Evolutionary conservation across 202 grass and related monocot species (phyloP).

Genomic region (Zizania palustris): DNA sequence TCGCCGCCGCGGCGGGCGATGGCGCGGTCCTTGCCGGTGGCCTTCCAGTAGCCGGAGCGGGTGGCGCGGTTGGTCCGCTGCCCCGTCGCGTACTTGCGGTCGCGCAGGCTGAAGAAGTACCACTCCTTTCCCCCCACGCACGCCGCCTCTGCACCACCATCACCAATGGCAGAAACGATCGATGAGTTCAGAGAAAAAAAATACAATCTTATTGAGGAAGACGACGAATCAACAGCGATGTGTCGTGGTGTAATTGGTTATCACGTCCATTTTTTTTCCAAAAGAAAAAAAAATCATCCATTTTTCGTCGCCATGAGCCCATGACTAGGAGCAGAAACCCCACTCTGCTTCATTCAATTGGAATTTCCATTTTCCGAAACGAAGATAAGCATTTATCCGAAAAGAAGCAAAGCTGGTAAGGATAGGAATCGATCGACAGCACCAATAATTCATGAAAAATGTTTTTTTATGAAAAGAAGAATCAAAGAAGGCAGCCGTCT

Average conservation of each 20-base stretch:
- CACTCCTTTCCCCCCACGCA: slow-evolving; percentile 58
- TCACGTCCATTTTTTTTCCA: slow-evolving; percentile 39
- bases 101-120: slow-evolving; percentile 72
- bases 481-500: too few relatives aligned
- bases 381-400: too few relatives aligned
- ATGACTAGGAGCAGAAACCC: background rate
- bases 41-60: slow-evolving; percentile 68
- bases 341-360: background rate
- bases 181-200: too few relatives aligned
- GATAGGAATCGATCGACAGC: too few relatives aligned
- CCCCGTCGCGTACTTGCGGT: slow-evolving; percentile 71
- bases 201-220: too few relatives aligned
- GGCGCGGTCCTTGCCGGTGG: slow-evolving; percentile 69
- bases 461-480: too few relatives aligned
- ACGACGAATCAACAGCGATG: background rate
- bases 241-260: slow-evolving; percentile 87
- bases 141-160: slow-evolving; percentile 39
- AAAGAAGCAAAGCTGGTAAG: too few relatives aligned
- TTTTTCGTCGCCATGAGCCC: background rate
- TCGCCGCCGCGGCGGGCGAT: slow-evolving; percentile 24
- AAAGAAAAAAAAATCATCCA: too few relatives aligned
- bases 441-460: too few relatives aligned
- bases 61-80: slow-evolving; percentile 72
- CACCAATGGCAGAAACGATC: background rate
- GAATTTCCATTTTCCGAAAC: too few relatives aligned